phyloP scores from a whole-genome alignment of 495 filamentous ascomycete genomes.

The Aspergillus funiculosus region DNA sequence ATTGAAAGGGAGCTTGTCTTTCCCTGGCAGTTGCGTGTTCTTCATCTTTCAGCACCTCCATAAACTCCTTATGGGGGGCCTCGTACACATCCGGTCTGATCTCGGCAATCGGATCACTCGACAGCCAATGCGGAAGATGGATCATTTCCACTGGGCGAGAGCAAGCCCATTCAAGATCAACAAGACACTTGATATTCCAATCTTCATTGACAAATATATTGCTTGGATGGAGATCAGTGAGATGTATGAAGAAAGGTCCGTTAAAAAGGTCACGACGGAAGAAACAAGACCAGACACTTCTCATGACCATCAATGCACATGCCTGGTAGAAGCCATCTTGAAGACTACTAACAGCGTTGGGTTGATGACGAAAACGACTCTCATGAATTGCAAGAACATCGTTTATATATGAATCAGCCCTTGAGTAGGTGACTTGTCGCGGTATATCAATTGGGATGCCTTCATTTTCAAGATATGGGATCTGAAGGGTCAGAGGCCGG shows the following conservation, averaged over 20 bases:
- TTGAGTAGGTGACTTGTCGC: slow-evolving; percentile 26
- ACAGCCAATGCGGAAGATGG: slow-evolving; percentile 31
- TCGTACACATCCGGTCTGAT: slow-evolving; percentile 19
- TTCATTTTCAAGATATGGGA: slow-evolving; percentile 33
- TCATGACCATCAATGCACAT: slow-evolving; percentile 24
- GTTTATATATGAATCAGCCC: slow-evolving; percentile 27
- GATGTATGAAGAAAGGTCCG: slow-evolving; percentile 21
- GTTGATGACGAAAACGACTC: slow-evolving; percentile 30
- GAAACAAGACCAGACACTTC: slow-evolving; percentile 24
- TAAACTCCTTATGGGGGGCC: slow-evolving; percentile 16
- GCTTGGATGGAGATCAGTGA: slow-evolving; percentile 30
- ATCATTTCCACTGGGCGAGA: slow-evolving; percentile 31
- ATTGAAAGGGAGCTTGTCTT: neutral
- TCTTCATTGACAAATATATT: slow-evolving; percentile 29
- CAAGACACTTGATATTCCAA: slow-evolving; percentile 26
- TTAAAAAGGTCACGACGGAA: slow-evolving; percentile 22
- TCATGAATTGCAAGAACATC: slow-evolving; percentile 31
- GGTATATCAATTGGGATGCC: slow-evolving; percentile 29
- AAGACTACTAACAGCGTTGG: slow-evolving; percentile 25
- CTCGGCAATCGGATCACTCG: slow-evolving; percentile 22
- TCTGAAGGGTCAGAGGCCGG: slow-evolving; percentile 24
- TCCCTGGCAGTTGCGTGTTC: no score
- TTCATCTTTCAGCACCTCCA: slow-evolving; percentile 14
- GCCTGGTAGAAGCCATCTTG: slow-evolving; percentile 27
- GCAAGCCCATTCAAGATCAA: slow-evolving; percentile 39